phyloP scores from a whole-genome alignment of 1,284 basidiomycete species.

The Naganishia cerealis region DNA sequence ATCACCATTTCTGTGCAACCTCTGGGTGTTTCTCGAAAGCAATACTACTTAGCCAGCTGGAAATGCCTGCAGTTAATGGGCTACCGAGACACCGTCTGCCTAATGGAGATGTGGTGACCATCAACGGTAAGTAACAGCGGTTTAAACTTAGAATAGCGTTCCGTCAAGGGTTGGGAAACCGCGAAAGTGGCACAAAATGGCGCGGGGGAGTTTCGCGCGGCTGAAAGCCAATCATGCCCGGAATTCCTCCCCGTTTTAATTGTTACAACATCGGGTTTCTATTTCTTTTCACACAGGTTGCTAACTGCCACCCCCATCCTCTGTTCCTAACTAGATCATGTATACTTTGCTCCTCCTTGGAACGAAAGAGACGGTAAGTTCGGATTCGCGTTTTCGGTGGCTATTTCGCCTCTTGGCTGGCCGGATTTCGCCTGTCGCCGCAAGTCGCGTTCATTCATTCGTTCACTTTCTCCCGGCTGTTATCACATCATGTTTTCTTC shows the following conservation, averaged over 20 bases:
- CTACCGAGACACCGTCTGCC: conserved; percentile 37
- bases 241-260: not conserved
- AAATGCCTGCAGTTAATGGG: conserved; percentile 5
- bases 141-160: not conserved
- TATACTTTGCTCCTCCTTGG: conserved; percentile 91
- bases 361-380: conserved; percentile 75
- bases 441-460: not conserved
- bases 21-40: not conserved
- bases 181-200: not conserved
- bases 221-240: not conserved
- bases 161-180: not conserved
- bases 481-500: not conserved
- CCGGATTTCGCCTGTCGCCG: not conserved
- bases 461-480: not conserved
- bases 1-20: conserved; percentile 13
- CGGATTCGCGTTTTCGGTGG: conserved; percentile 1
- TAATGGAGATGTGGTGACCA: conserved; percentile 50
- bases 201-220: conserved; percentile 4
- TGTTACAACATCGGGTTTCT: not conserved
- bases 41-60: not conserved
- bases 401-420: not conserved
- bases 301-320: not conserved
- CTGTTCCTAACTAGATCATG: conserved; percentile 67
- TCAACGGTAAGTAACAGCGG: conserved; percentile 46
- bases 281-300: not conserved